These are phyloP conservation scores for Trametes punicea DNA, from an alignment of 768 basidiomycete genomes.

Conservation along the genomic window DNA sequence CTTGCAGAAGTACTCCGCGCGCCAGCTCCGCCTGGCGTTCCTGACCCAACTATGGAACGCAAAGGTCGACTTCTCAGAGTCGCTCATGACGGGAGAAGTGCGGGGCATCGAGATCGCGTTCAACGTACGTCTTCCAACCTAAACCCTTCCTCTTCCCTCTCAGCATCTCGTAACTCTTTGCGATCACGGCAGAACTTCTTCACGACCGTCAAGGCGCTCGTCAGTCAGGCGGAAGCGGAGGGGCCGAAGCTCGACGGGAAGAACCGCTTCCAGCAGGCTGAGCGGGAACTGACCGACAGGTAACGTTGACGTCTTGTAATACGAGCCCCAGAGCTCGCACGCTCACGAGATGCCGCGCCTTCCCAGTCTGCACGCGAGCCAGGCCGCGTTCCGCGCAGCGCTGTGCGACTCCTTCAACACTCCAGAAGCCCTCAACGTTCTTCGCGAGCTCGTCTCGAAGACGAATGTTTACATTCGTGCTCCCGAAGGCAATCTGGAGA, in stretches of 20 bases:
- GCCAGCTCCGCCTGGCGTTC: constrained; percentile 91
- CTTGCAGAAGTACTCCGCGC: constrained; percentile 72
- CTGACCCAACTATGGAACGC: constrained; percentile 88
- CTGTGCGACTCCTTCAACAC: constrained; percentile 99
- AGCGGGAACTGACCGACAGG: constrained; percentile 66
- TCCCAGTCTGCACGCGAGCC: constrained; percentile 67
- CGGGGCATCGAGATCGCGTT: constrained; percentile 77
- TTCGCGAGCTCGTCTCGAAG: constrained; percentile 79
- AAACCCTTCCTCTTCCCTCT: constrained; percentile 2
- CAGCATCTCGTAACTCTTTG: neutral
- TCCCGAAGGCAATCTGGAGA: constrained; percentile 54
- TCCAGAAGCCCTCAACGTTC: constrained; percentile 68
- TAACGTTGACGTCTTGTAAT: constrained; percentile 32
- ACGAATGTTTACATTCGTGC: constrained; percentile 86
- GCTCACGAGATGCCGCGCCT: neutral
- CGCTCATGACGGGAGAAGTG: constrained; percentile 85
- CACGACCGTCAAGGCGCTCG: constrained; percentile 76
- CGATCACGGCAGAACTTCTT: constrained; percentile 80
- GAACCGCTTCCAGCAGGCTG: constrained; percentile 63
- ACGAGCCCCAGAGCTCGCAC: neutral
- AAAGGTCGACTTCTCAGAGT: constrained; percentile 92
- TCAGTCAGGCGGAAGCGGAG: constrained; percentile 52
- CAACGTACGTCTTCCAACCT: constrained; percentile 55
- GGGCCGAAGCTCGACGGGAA: constrained; percentile 52
- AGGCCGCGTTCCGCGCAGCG: constrained; percentile 74